Conservation (phyloP, 2,329 filamentous ascomycete species). For the Colletotrichum tofieldiae region DNA sequence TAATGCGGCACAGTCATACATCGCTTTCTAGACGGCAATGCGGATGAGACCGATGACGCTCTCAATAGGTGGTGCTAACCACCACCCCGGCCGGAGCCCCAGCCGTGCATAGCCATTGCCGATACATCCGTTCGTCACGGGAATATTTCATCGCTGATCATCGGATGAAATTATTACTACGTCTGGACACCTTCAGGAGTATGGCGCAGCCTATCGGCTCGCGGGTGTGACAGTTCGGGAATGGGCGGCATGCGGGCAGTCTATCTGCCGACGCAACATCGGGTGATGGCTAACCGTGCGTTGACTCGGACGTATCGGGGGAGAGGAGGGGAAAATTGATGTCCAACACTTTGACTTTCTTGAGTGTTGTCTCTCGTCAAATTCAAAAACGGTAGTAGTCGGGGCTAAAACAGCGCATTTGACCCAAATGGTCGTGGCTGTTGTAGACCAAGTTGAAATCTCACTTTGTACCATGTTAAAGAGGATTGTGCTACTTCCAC, state of each 20-base stretch:
- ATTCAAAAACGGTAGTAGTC: neutral
- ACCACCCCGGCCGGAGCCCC: neutral
- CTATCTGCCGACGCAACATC: constrained; percentile 22
- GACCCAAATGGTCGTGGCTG: neutral
- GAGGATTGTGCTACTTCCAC: no score
- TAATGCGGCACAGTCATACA: neutral
- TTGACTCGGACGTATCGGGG: neutral
- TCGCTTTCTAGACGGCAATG: neutral
- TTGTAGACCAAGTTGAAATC: neutral
- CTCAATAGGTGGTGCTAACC: neutral
- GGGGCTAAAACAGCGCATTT: neutral
- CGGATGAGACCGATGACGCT: constrained; percentile 7
- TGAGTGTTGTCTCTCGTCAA: neutral
- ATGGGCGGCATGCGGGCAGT: neutral
- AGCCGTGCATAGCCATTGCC: neutral
- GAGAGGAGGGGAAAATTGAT: neutral
- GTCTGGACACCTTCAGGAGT: neutral
- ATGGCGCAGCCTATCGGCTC: constrained; percentile 2
- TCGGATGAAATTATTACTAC: constrained; percentile 6
- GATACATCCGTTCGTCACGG: neutral
- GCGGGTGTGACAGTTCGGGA: constrained; percentile 21
- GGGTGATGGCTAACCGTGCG: constrained; percentile 11
- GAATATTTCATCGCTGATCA: neutral
- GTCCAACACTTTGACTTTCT: neutral
- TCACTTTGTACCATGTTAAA: no score